Base-by-base conservation (phyloP, 2,329 filamentous ascomycete species). In the Phialophora verrucosa region DNA sequence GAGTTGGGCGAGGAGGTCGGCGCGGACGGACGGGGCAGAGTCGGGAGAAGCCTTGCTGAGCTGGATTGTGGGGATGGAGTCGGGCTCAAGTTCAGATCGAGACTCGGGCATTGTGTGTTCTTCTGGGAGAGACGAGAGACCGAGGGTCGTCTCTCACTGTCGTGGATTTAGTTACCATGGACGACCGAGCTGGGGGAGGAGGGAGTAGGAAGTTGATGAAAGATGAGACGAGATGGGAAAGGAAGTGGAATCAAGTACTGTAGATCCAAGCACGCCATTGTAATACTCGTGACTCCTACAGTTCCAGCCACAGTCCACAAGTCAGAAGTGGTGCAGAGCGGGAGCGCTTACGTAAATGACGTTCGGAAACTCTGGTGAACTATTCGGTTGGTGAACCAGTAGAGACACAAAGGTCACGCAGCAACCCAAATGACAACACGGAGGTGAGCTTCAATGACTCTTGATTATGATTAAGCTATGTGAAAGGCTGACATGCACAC, bases 21-120 rank as follows among this genome's bases (percentile, higher is more conserved):
- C 25, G 25, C 60, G 59, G 2, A 32, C 59, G 14, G 47, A 25
- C 38, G 65, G 57, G 54, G 69, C 70, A 57, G 74, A 70, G 12
- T 75, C 68, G 8, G 74, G 70, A 25, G 74, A 68, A 8, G 38
- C 38, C n/a, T 44, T 44, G 17, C 17, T 44, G 8, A 77, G 58
- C 65, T 78, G 75, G 58, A 78, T 73, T 4, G 73, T 76, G 0
- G 76, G 76, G 27, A 78, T 78, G 8, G 75, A 73, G 49, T 11
- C 6, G 11, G 23, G 49, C n/a, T 23, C 25, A 8, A 8, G 11
- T 3, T 4, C 3, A 23, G 14, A 12, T 17, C 11, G 49, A 51
- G 20, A 14, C 23, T 51, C 49, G 20, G 49, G 7, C 25, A 25
- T 51, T n/a, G 10, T 51, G 25, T 51, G 10, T 23, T 51, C 10